phyloP scores from a whole-genome alignment of 768 basidiomycete species.

The Grammothele lineata region DNA sequence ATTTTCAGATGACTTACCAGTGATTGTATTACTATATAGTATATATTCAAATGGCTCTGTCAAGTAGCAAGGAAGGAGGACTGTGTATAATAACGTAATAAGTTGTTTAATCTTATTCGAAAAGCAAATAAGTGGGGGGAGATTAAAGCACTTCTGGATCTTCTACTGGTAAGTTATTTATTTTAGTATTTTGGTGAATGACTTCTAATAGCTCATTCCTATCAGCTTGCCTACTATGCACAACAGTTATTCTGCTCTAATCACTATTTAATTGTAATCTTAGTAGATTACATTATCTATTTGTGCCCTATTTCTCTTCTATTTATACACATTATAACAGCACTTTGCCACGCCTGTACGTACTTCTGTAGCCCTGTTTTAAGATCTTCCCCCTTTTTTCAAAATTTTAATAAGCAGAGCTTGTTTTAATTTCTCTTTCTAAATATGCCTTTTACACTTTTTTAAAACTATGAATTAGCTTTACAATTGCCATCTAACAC shows the following conservation, averaged over 20 bases:
- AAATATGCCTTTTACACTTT: no score
- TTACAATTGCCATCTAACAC: no score
- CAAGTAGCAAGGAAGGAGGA: slow-evolving; percentile 20
- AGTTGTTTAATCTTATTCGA: slow-evolving; percentile 17
- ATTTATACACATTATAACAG: no score
- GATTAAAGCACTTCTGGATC: slow-evolving; percentile 15
- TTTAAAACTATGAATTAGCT: no score
- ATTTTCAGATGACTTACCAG: not conserved
- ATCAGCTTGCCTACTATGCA: slow-evolving; percentile 25
- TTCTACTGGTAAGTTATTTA: slow-evolving; percentile 18
- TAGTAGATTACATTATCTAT: no score
- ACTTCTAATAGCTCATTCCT: not conserved
- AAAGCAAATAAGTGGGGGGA: slow-evolving; percentile 21
- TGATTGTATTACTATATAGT: slow-evolving; percentile 3
- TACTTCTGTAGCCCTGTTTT: no score
- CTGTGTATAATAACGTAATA: slow-evolving; percentile 12
- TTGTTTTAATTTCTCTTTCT: no score
- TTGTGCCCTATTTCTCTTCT: no score
- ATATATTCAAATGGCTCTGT: slow-evolving; percentile 21
- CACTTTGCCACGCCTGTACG: no score
- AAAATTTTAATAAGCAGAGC: no score
- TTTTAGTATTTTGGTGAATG: not conserved
- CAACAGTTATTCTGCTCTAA: slow-evolving; percentile 32
- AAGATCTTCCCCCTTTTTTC: no score
- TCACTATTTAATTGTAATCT: slow-evolving; percentile 13